Evolutionary conservation across 192 early-diverging fungal species (phyloP).

Genomic region (Thamnidium elegans): DNA sequence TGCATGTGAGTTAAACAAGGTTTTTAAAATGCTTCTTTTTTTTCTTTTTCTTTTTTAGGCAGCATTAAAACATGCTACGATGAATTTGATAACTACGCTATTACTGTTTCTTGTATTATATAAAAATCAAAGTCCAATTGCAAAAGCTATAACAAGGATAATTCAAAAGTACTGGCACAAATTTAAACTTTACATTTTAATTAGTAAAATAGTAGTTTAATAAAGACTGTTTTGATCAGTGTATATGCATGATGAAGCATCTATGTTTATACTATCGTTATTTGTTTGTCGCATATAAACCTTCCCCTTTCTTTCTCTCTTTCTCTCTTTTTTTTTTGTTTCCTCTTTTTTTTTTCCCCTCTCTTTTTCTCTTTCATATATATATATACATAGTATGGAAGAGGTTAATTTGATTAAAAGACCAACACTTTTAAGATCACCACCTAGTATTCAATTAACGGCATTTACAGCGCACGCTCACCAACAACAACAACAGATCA

Average conservation of each 20-base stretch:
- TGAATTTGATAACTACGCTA: slow-evolving; percentile 17
- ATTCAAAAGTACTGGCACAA: slow-evolving; percentile 11
- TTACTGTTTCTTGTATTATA: slow-evolving; percentile 23
- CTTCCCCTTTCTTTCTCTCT: slow-evolving; percentile 6
- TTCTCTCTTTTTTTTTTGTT: not conserved
- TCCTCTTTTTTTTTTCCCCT: not conserved
- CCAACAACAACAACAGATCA: not conserved
- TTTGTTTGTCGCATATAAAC: slow-evolving; percentile 10
- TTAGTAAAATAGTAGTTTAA: slow-evolving; percentile 3
- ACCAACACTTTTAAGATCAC: not conserved
- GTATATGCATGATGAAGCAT: no score
- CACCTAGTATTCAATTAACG: slow-evolving; percentile 7
- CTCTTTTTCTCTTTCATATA: not conserved
- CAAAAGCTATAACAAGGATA: slow-evolving; percentile 4
- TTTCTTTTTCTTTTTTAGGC: slow-evolving; percentile 19
- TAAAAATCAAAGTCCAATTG: slow-evolving; percentile 19
- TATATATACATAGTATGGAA: not conserved
- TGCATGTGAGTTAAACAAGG: not conserved
- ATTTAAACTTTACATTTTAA: slow-evolving; percentile 8
- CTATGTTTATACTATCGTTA: no score
- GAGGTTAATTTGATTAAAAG: not conserved
- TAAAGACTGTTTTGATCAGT: no score
- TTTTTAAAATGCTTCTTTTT: not conserved
- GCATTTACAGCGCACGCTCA: slow-evolving; percentile 11
- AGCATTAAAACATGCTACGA: slow-evolving; percentile 20